Evolutionary conservation across 2,329 filamentous ascomycete genomes (phyloP), one percentile per base, ranked within the genome.

Genomic region (Boeremia exigua): DNA sequence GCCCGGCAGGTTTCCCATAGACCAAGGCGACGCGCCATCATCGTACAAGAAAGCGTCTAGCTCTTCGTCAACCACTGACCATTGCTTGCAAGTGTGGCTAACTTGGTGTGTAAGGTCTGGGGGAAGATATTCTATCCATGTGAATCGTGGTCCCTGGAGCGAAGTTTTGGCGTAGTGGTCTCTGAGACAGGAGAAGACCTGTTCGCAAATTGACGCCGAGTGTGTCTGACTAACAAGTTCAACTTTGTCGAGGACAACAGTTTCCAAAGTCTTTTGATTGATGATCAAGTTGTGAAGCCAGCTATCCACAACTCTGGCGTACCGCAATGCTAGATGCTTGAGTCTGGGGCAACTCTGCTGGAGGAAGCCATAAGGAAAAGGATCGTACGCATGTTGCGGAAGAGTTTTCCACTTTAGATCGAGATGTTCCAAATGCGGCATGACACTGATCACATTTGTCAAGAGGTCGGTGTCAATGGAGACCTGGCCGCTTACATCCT

Each of bases 21-120:
- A 4, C 44, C 32, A 43, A 27, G 51, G 51, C 2, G 29, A 37
- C 4, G 38, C 51, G 14, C 32, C 44, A 2, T 38, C 33, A 11
- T 34, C 39, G 4, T 54, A 54, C 15, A 54, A 25, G 19, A 54
- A 54, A 10, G 44, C 17, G 11, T 54, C n/a, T 1, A 54, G 19
- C 10, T 54, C 38, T 0, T 48, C 27, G 29, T 48, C 38, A 12
- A 54, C 30, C 15, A 48, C 25, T 12, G 15, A 23, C 40, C 42
- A 33, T 28, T n/a, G 34, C 27, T 36, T 53, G n/a, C 32, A 48
- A 17, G 11, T 19, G 17, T 17, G 46, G 4, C n/a, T 8, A 7
- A 14, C 25, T 8, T 12, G 10, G 9, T 12, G 2, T 36, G 29
- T 9, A 28, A n/a, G 11, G 15, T 17, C 2, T 7, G 11, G n/a